These are phyloP conservation scores for Cavenderia fasciculata DNA, from an alignment of 78 protist genomes.

Conservation along the genomic window DNA sequence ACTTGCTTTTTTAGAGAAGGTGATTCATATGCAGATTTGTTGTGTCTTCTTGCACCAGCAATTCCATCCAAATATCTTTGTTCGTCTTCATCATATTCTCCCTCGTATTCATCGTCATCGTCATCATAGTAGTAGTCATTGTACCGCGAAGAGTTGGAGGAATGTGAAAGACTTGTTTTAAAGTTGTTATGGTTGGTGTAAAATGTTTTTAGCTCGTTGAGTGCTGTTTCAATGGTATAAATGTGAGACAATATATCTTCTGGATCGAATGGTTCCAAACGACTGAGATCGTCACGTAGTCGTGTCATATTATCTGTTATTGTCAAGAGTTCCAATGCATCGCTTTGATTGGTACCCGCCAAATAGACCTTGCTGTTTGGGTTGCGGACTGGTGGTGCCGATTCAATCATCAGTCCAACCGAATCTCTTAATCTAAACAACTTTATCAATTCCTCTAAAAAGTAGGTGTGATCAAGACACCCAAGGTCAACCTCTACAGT, in stretches of 20 bases:
- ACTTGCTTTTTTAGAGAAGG: no score
- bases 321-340: background rate
- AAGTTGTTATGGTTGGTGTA: constrained; percentile 8
- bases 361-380: background rate
- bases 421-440: constrained; percentile 8
- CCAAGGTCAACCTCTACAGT: constrained; percentile 37
- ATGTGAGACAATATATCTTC: constrained; percentile 27
- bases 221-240: constrained; percentile 1
- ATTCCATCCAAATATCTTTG: no score
- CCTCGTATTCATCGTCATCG: constrained; percentile 20
- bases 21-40: no score
- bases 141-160: background rate
- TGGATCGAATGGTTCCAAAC: constrained; percentile 37
- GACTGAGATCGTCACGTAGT: constrained; percentile 15
- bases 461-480: constrained; percentile 54
- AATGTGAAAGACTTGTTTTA: background rate
- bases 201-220: constrained; percentile 14
- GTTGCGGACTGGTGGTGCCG: background rate
- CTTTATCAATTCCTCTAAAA: constrained; percentile 54
- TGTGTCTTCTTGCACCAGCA: no score
- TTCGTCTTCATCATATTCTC: constrained; percentile 7
- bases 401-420: constrained; percentile 18
- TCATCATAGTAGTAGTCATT: constrained; percentile 25
- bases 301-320: constrained; percentile 4
- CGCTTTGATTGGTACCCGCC: background rate